Evolutionary conservation across 306 rosid species (phyloP).

Genomic region (Dalbergia cultrata): DNA sequence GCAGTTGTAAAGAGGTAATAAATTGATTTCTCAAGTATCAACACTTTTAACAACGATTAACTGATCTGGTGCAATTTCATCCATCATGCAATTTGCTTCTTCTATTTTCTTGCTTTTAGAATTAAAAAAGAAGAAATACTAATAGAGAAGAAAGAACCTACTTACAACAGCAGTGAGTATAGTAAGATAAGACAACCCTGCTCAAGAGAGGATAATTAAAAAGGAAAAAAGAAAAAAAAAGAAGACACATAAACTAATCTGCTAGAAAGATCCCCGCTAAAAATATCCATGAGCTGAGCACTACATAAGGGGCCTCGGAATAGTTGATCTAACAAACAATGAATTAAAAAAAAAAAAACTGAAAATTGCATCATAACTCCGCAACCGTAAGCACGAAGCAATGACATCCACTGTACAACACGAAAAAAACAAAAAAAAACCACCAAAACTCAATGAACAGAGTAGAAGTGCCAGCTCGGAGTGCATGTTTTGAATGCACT

Average conservation of each 20-base stretch:
- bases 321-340: too few relatives aligned
- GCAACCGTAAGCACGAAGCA: constrained; percentile 17
- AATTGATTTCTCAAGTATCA: not conserved
- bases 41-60: not conserved
- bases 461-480: not conserved
- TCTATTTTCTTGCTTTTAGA: not conserved
- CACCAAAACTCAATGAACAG: constrained; percentile 17
- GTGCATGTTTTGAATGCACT: constrained; percentile 8
- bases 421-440: not conserved
- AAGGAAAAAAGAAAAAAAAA: not conserved
- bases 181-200: not conserved
- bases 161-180: not conserved
- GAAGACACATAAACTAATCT: not conserved
- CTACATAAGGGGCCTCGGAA: not conserved
- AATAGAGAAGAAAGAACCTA: not conserved
- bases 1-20: constrained; percentile 21
- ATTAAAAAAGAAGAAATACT: not conserved
- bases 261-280: not conserved
- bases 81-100: not conserved
- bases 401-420: not conserved
- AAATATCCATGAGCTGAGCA: constrained; percentile 6
- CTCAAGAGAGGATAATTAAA: not conserved
- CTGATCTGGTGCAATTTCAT: constrained; percentile 11
- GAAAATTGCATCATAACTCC: not conserved
- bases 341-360: too few relatives aligned